phyloP scores from a whole-genome alignment of 805 yeast genomes.

The Metschnikowia hibisci region DNA sequence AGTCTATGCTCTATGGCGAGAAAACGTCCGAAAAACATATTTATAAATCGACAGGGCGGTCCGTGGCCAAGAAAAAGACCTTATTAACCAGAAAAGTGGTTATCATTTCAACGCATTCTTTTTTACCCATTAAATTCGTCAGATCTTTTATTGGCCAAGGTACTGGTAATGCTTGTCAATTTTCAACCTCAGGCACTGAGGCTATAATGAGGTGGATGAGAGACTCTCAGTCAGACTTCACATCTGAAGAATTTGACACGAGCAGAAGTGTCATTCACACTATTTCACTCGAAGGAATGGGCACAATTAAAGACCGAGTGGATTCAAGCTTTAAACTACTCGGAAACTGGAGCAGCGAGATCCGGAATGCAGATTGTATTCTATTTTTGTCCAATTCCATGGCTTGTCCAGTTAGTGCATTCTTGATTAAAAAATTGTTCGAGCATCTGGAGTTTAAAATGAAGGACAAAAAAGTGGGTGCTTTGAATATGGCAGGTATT shows the following conservation, averaged over 20 bases:
- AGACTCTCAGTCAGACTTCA: not conserved
- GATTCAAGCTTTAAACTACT: slow-evolving; percentile 24
- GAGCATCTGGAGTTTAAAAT: slow-evolving; percentile 4
- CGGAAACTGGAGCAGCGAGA: slow-evolving; percentile 30
- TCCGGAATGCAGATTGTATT: slow-evolving; percentile 30
- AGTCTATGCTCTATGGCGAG: slow-evolving; percentile 15
- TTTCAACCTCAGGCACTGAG: not conserved
- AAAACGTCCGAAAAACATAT: slow-evolving; percentile 16
- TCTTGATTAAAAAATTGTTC: slow-evolving; percentile 24
- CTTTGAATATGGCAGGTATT: slow-evolving; percentile 36
- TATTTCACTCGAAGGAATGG: slow-evolving; percentile 41
- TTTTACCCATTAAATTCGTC: slow-evolving; percentile 38
- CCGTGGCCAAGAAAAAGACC: slow-evolving; percentile 7
- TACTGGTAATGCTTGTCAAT: slow-evolving; percentile 31
- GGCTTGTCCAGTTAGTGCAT: slow-evolving; percentile 32
- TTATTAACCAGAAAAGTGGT: slow-evolving; percentile 20
- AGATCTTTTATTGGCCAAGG: slow-evolving; percentile 33
- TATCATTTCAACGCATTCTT: slow-evolving; percentile 37
- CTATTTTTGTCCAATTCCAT: slow-evolving; percentile 33
- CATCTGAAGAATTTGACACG: not conserved
- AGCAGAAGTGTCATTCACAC: slow-evolving; percentile 27
- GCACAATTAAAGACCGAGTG: slow-evolving; percentile 29
- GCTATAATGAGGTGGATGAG: slow-evolving; percentile 1
- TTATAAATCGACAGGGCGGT: slow-evolving; percentile 10
- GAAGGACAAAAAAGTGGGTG: slow-evolving; percentile 24